phyloP scores from a whole-genome alignment of 1,139 yeast genomes.

The Saccharomyces hybrid region DNA sequence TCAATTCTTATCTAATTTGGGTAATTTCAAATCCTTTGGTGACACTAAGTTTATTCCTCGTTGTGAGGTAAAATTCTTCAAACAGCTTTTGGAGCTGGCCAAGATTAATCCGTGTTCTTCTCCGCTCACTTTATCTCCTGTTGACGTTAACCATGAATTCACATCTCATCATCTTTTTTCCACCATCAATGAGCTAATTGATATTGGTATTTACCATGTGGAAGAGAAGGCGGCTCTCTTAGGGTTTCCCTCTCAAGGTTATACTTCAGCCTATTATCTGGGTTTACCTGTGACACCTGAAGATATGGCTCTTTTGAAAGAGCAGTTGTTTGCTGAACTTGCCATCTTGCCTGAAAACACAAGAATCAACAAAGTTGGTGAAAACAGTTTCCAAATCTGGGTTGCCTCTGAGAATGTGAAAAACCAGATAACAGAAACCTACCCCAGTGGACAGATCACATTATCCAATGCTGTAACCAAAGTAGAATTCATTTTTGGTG shows the following conservation, averaged over 20 bases:
- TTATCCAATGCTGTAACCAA: constrained; percentile 33
- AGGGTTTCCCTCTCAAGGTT: constrained; percentile 77
- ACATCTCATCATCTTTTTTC: constrained; percentile 31
- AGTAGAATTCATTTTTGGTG: constrained; percentile 64
- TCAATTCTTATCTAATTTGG: constrained; percentile 72
- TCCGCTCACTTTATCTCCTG: constrained; percentile 3
- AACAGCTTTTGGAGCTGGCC: constrained; percentile 34
- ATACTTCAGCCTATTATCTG: constrained; percentile 64
- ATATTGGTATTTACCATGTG: constrained; percentile 41
- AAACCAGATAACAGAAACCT: constrained; percentile 38
- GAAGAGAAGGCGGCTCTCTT: constrained; percentile 44
- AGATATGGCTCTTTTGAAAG: constrained; percentile 61
- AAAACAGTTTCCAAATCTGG: constrained; percentile 42
- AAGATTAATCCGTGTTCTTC: constrained; percentile 32
- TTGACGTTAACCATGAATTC: constrained; percentile 10
- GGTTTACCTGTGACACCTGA: constrained; percentile 40
- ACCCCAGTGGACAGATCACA: constrained; percentile 35
- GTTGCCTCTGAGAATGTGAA: constrained; percentile 51
- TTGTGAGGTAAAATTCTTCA: constrained; percentile 43
- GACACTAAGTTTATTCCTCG: constrained; percentile 78
- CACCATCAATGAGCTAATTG: constrained; percentile 36
- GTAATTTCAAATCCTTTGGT: constrained; percentile 86
- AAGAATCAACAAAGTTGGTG: constrained; percentile 49
- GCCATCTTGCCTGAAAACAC: constrained; percentile 81
- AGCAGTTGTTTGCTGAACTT: constrained; percentile 46